These are phyloP conservation scores for Hordeum vulgare DNA, from an alignment of 176 grass and related monocot genomes.

Conservation along the genomic window MorexV3_pseudomolecules_assembly NC_058518.1:487481641-487482140, in stretches of 20 bases:
- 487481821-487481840: not conserved
- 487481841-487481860: not conserved
- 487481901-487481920: not conserved
- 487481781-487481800: not conserved
- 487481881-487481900: not conserved
- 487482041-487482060: not conserved
- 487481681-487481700: no score
- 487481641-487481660: no score
- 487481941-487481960: not conserved
- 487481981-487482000: constrained; percentile 27
- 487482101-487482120: constrained; percentile 39
- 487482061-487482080: constrained; percentile 44
- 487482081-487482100: constrained; percentile 36
- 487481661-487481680: no score
- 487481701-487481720: no score
- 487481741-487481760: no score
- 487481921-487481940: no score
- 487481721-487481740: no score
- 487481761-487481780: no score
- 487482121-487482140: not conserved
- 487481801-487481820: not conserved
- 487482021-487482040: not conserved
- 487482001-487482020: constrained; percentile 11
- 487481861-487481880: not conserved
- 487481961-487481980: constrained; percentile 19